A percentile compares a stretch with the other conserved stretches of the same genome.
These are phyloP conservation scores for Cnidoscolus chayamansa DNA, from an alignment of 441 rosid species.

Conservation along the genomic window DNA sequence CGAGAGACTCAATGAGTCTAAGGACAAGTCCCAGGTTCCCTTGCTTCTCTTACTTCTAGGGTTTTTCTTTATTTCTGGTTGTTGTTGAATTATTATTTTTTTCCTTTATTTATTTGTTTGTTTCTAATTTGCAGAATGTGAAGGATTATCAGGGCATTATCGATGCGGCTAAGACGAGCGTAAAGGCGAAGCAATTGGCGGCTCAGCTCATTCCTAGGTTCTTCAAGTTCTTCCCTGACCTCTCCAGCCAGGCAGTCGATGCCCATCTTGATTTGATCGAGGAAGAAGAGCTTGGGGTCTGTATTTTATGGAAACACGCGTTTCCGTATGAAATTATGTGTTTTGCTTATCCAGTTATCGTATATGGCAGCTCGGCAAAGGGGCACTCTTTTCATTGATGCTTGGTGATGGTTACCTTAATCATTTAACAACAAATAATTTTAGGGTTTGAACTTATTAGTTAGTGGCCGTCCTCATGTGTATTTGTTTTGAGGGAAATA, in stretches of 20 bases:
- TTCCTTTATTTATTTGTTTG: conserved; percentile 2
- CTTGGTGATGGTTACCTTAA: neutral
- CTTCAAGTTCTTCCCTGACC: conserved; percentile 90
- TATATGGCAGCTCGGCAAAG: conserved; percentile 5
- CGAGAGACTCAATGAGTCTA: conserved; percentile 85
- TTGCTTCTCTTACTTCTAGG: conserved; percentile 9
- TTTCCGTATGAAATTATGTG: no score
- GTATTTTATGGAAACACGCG: conserved; percentile 3
- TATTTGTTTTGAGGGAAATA: neutral
- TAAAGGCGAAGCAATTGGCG: conserved; percentile 88
- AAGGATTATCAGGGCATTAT: conserved; percentile 84
- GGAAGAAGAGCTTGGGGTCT: conserved; percentile 85
- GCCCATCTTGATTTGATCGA: conserved; percentile 86
- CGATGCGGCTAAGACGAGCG: conserved; percentile 63
- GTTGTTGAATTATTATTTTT: neutral
- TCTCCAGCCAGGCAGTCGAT: conserved; percentile 60
- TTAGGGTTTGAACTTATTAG: conserved; percentile 5
- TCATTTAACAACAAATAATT: neutral
- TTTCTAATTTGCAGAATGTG: conserved; percentile 49
- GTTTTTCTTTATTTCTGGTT: neutral
- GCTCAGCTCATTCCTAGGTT: conserved; percentile 98
- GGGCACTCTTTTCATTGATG: neutral
- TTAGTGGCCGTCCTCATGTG: neutral
- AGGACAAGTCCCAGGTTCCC: conserved; percentile 85
- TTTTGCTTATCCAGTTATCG: neutral